phyloP scores from a whole-genome alignment of 331 rosid species.

The Arachis monticola region DNA sequence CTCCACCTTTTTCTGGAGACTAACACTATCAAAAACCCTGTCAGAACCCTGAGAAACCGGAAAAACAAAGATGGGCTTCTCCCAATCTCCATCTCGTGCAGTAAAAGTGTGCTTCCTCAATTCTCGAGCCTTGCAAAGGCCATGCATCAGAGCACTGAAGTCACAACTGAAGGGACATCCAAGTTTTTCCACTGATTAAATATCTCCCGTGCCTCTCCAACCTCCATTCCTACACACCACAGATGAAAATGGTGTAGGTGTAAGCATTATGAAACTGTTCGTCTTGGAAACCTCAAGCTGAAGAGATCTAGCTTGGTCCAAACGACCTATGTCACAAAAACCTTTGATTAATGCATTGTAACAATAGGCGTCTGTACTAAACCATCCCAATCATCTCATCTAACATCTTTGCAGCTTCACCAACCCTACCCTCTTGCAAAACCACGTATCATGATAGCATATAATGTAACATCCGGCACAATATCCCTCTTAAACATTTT shows the following conservation, averaged over 20 bases:
- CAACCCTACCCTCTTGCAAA: slow-evolving; percentile 61
- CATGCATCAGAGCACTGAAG: no score
- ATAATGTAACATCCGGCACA: slow-evolving; percentile 57
- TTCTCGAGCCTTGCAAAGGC: no score
- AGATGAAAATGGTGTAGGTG: slow-evolving; percentile 67
- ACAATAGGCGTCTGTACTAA: slow-evolving; percentile 66
- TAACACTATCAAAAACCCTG: no score
- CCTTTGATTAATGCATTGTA: slow-evolving; percentile 75
- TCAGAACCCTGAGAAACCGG: no score
- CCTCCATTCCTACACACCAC: slow-evolving; percentile 76
- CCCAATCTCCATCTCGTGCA: no score
- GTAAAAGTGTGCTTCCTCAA: no score
- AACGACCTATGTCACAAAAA: no score
- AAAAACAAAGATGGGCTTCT: no score
- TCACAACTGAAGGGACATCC: slow-evolving; percentile 72
- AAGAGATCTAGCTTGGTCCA: no score
- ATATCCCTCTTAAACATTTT: slow-evolving; percentile 52
- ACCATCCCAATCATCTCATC: slow-evolving; percentile 57
- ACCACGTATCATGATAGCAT: slow-evolving; percentile 71
- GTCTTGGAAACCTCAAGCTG: no score
- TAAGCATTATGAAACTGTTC: no score
- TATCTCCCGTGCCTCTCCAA: slow-evolving; percentile 59
- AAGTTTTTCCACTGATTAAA: slow-evolving; percentile 72
- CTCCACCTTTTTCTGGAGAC: slow-evolving; percentile 65
- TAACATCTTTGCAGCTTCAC: slow-evolving; percentile 62